Evolutionary conservation across 148 eudicot species (phyloP), one percentile per base, ranked within the genome.

Genomic region (Vaccinium vitisidaea): DNA sequence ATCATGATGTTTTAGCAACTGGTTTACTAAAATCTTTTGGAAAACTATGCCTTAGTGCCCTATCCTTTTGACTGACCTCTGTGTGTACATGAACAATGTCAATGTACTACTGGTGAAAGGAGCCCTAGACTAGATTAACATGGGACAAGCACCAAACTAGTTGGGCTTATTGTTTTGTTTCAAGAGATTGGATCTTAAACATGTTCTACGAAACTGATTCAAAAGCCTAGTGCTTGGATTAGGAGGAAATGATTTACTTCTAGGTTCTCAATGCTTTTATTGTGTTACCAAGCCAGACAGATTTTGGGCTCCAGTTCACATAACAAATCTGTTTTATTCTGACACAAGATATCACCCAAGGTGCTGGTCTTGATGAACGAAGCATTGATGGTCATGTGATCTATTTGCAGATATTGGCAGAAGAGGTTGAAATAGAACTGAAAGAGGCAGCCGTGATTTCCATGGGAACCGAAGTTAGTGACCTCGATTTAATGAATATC

Each of bases 391-490:
- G 23, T 5, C 16, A 36, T 84, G 58, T 74, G 54, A 81, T 65
- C 21, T 85, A 25, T 79, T 86, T 56, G 59, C 89, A 94, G 99
- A 88, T 96, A 83, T 88, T 97, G 83, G 82, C 93, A 0, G 99
- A 95, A 86, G 99, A 97, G 84, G 94, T 95, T 63, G 99, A 97
- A 88, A 80, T 89, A 14, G 99, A 92, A 69, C 91, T 97, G 43
- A 95, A 97, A 90, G 98, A 95, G 85, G 96, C 98, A 3, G 84
- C 95, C 61, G 65, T 93, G 94, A 92, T 97, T 83, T 97, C 99
- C 61, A 97, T 96, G 99, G 99, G 99, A 85, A 96, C 99, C 81
- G 99, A 96, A 96, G 94, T 96, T 81, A 96, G 94, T 84, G 99
- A 96, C 14, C 93, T 96, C 50, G 99, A 96, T 91, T 85, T 96